Base-by-base conservation (phyloP, 306 rosid species). In the Macrotyloma uniflorum region DNA sequence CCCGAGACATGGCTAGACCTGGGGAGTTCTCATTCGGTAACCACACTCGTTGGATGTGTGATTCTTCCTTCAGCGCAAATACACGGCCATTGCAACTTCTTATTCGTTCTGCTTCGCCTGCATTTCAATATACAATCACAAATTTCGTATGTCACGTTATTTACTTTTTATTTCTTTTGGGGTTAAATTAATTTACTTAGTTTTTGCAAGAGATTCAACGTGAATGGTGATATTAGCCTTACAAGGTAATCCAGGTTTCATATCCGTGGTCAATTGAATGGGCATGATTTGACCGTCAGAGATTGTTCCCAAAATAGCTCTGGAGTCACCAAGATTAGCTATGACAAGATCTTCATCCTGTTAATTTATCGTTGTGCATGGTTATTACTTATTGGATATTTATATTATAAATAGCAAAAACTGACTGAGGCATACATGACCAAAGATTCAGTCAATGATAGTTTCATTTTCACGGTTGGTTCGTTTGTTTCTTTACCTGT, bases 1-100 rank as follows among this genome's bases (percentile, higher is more conserved):
- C 87, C 30, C 91, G 80, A 8, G 93, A 88, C 93, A 88, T 91
- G 74, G 93, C 96, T n/a, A 91, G 83, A n/a, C 96, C 93, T 4
- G 93, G 96, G 11, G 59, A 1, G 55, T 87, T 66, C 64, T 76
- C 86, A 46, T 85, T 81, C 0, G 96, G 93, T 62, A 88, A 55
- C 91, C 93, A 91, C 57, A 87, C 90, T 80, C 93, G 53, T n/a
- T 85, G 86, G 55, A 87, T 87, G 58, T 85, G 91, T 9, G 88
- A 83, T 47, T 91, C 93, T 47, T 85, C 82, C 75, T 70, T 65
- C 28, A 89, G 70, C 3, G 93, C 93, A 62, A 79, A 23, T 20
- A 91, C 90, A 19, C 91, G 80, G 5, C 96, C 93, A 5, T 87
- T 86, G 45, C 89, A 82, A 6, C 59, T 75, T 81, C 70, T 80